phyloP scores from a whole-genome alignment of 140 eudicot genomes.

The Erigeron philadelphicus region DNA sequence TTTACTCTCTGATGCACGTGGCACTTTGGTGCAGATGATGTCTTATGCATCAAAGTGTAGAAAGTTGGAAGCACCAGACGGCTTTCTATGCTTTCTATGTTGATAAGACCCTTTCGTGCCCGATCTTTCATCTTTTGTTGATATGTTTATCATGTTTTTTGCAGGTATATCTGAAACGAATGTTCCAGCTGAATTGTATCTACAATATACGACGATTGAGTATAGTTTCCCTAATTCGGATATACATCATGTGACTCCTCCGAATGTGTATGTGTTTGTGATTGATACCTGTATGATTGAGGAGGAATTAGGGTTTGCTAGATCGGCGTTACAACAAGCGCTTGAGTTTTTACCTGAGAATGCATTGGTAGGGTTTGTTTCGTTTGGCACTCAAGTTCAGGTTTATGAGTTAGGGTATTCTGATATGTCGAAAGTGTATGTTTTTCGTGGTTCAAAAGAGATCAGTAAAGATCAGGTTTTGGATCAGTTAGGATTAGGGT shows the following conservation, averaged over 20 bases:
- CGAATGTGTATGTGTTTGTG: constrained; percentile 53
- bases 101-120: background rate
- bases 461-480: constrained; percentile 62
- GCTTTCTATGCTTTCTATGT: background rate
- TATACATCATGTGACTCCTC: constrained; percentile 14
- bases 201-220: constrained; percentile 65
- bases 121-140: no score
- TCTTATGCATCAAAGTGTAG: no score
- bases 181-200: constrained; percentile 77
- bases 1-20: no score
- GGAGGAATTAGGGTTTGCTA: constrained; percentile 58
- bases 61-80: no score
- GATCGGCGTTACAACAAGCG: constrained; percentile 56
- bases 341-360: constrained; percentile 64
- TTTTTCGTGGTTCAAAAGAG: constrained; percentile 67
- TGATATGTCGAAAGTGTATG: constrained; percentile 68
- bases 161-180: constrained; percentile 64
- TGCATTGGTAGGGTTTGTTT: constrained; percentile 65
- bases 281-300: constrained; percentile 65
- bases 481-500: constrained; percentile 59
- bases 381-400: constrained; percentile 77
- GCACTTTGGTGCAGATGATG: no score
- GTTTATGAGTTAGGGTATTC: constrained; percentile 70
- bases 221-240: constrained; percentile 37
- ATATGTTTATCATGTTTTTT: constrained; percentile 20